A percentile compares a stretch with the other conserved stretches of the same genome.
phyloP scores from a whole-genome alignment of 163 green algal species.

The Scenedesmus sp. region DNA sequence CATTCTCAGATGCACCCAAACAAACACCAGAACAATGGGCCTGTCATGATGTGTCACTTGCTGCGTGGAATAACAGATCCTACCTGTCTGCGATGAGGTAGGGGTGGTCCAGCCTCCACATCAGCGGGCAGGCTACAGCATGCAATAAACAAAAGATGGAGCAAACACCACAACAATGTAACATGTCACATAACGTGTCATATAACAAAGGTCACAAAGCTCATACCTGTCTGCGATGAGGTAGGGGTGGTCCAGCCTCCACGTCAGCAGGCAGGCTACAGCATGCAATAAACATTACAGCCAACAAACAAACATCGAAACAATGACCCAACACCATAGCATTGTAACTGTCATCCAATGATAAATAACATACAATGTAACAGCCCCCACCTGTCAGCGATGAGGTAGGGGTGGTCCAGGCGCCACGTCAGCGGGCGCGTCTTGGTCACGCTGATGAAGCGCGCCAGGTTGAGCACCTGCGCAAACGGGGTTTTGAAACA shows the following conservation, averaged over 20 bases:
- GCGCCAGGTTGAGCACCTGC: conserved; percentile 95
- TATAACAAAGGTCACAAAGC: no score
- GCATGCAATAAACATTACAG: not conserved
- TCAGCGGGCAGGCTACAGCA: no score
- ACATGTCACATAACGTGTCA: conserved; percentile 27
- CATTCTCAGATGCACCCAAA: not conserved
- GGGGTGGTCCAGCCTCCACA: no score
- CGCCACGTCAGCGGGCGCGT: conserved; percentile 95
- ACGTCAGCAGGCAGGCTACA: not conserved
- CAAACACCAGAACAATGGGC: not conserved
- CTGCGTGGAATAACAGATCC: no score
- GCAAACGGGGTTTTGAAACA: no score
- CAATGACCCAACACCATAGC: not conserved
- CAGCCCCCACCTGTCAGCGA: conserved; percentile 86
- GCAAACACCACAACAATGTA: no score
- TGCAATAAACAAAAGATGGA: no score
- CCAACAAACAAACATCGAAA: not conserved
- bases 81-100: no score
- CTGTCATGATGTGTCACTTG: conserved; percentile 38
- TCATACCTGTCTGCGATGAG: not conserved
- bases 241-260: conserved; percentile 72
- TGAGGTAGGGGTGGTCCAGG: conserved; percentile 89
- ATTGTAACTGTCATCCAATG: not conserved
- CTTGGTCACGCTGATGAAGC: conserved; percentile 96
- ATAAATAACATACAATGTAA: conserved; percentile 38